Evolutionary conservation across 2,329 filamentous ascomycete genomes (phyloP).

Genomic region (Parascedosporium putredinis): DNA sequence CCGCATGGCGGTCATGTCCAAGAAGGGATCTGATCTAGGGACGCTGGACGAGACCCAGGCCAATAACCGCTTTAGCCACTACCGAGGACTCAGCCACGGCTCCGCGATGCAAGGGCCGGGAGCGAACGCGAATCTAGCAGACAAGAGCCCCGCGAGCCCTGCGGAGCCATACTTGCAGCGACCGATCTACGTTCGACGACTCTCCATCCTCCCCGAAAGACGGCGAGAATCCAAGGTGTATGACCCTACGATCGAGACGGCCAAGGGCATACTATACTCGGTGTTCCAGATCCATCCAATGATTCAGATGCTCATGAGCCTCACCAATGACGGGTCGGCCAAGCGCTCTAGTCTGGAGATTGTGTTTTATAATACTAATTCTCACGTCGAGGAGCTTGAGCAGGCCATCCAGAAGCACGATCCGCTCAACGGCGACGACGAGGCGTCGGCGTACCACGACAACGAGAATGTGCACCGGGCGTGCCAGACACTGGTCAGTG

Average conservation of each 20-base stretch:
- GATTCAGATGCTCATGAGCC: constrained; percentile 54
- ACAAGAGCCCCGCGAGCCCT: constrained; percentile 48
- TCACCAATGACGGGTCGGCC: constrained; percentile 48
- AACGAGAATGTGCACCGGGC: constrained; percentile 55
- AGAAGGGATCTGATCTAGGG: constrained; percentile 48
- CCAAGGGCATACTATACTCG: constrained; percentile 56
- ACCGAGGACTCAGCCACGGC: constrained; percentile 56
- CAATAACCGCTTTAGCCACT: constrained; percentile 57
- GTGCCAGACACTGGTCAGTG: constrained; percentile 51
- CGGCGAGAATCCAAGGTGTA: constrained; percentile 50
- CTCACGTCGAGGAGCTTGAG: constrained; percentile 55
- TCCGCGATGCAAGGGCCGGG: constrained; percentile 53
- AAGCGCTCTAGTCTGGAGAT: constrained; percentile 56
- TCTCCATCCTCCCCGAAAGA: constrained; percentile 54
- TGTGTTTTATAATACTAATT: constrained; percentile 58
- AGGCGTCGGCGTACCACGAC: constrained; percentile 38
- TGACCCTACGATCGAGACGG: constrained; percentile 53
- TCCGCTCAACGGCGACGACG: constrained; percentile 30
- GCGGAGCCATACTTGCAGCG: constrained; percentile 46
- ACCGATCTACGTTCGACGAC: constrained; percentile 51
- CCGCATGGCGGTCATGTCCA: constrained; percentile 55
- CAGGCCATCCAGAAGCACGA: constrained; percentile 55
- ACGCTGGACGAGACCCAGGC: constrained; percentile 52
- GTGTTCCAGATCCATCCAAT: constrained; percentile 59
- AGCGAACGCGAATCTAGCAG: constrained; percentile 19